These are phyloP conservation scores for Cucumis melo DNA, from an alignment of 306 rosid genomes.

Conservation along the genomic window DNA sequence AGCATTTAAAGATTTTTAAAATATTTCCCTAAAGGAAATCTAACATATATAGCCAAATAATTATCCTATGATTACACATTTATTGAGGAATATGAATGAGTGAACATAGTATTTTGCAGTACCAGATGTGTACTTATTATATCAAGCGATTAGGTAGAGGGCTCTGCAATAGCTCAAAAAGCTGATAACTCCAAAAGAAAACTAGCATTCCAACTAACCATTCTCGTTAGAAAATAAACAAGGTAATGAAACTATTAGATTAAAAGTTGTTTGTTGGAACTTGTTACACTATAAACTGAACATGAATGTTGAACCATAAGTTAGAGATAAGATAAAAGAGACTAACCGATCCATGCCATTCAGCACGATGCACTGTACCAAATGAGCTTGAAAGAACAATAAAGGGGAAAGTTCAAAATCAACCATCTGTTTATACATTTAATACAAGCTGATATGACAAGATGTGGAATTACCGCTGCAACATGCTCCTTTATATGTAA, in stretches of 20 bases:
- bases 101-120: too few relatives aligned
- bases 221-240: background rate
- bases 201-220: background rate
- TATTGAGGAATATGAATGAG: too few relatives aligned
- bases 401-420: background rate
- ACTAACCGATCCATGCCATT: constrained; percentile 98
- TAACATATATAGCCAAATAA: too few relatives aligned
- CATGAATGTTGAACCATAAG: too few relatives aligned
- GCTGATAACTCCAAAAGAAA: too few relatives aligned
- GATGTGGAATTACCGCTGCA: constrained; percentile 71
- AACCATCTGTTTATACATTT: background rate
- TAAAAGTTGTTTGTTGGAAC: background rate
- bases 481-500: constrained; percentile 69
- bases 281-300: background rate
- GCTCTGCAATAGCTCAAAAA: too few relatives aligned
- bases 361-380: constrained; percentile 96
- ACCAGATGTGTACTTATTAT: too few relatives aligned
- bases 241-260: background rate
- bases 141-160: too few relatives aligned
- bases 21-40: too few relatives aligned
- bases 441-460: background rate
- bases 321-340: background rate
- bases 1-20: too few relatives aligned
- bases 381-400: constrained; percentile 56
- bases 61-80: too few relatives aligned